Evolutionary conservation across 2,329 filamentous ascomycete species (phyloP).

Genomic region (Monosporascus sp.): DNA sequence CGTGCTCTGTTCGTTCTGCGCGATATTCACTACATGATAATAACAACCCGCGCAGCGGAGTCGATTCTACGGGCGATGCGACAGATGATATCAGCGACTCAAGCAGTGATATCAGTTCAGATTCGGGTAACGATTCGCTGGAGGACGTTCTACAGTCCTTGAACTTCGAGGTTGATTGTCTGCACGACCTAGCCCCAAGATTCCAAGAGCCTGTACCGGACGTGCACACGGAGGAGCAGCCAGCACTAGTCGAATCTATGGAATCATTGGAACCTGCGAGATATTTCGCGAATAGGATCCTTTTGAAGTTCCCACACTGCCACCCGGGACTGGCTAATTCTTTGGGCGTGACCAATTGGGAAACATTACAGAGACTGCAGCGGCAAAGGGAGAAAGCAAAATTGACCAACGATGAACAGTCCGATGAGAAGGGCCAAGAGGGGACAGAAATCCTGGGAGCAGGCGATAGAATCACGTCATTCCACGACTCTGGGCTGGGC

Average conservation of each 20-base stretch:
- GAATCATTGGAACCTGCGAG: background rate
- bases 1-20: no score
- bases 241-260: background rate
- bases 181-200: slow-evolving; percentile 2
- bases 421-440: no score
- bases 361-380: background rate
- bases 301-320: slow-evolving; percentile 1
- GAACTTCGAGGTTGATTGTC: background rate
- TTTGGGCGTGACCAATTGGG: background rate
- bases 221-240: background rate
- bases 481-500: background rate
- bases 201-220: slow-evolving; percentile 3
- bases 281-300: slow-evolving; percentile 1
- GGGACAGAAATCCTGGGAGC: no score
- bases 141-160: background rate
- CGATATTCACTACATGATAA: no score
- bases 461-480: background rate
- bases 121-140: background rate
- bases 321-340: background rate
- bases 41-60: no score
- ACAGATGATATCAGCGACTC: no score
- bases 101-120: no score
- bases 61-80: no score
- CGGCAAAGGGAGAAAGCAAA: no score
- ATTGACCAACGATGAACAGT: no score